A percentile compares a stretch with the other conserved stretches of the same genome.
phyloP scores from a whole-genome alignment of 2,329 filamentous ascomycete genomes.

The Aspergillus floridensis region DNA sequence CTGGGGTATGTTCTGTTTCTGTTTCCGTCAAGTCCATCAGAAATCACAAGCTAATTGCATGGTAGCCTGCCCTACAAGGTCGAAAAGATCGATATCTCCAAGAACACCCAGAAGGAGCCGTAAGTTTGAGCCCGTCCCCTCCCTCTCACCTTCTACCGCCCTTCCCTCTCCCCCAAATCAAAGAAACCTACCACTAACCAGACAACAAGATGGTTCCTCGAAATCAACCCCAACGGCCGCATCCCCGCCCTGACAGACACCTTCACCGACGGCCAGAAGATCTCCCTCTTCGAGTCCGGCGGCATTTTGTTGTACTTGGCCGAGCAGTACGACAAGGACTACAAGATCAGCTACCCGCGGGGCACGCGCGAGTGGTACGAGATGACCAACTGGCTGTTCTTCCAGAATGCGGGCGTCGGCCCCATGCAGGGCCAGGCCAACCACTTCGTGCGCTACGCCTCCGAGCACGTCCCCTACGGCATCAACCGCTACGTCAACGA shows the following conservation, averaged over 20 bases:
- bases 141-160: too few species aligned
- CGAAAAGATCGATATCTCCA: slow-evolving; percentile 66
- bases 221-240: slow-evolving; percentile 89
- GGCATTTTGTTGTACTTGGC: slow-evolving; percentile 82
- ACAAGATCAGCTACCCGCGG: slow-evolving; percentile 77
- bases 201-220: slow-evolving; percentile 67
- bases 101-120: slow-evolving; percentile 75
- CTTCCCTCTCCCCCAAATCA: too few species aligned
- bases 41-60: slow-evolving; percentile 15
- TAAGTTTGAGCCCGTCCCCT: slow-evolving; percentile 17
- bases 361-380: slow-evolving; percentile 75
- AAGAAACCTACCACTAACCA: too few species aligned
- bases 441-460: slow-evolving; percentile 79
- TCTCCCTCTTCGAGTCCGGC: slow-evolving; percentile 79
- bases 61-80: slow-evolving; percentile 70
- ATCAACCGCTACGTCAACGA: slow-evolving; percentile 81
- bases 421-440: slow-evolving; percentile 85
- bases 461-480: slow-evolving; percentile 77
- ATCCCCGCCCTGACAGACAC: slow-evolving; percentile 85
- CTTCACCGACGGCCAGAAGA: slow-evolving; percentile 68
- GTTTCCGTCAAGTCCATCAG: neutral
- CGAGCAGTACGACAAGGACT: slow-evolving; percentile 74
- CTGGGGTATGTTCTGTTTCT: slow-evolving; percentile 52
- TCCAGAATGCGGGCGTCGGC: slow-evolving; percentile 75
- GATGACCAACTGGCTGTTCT: slow-evolving; percentile 73